Base-by-base conservation (phyloP, 2,329 filamentous ascomycete genomes). In the Furcasterigmium furcatum region DNA sequence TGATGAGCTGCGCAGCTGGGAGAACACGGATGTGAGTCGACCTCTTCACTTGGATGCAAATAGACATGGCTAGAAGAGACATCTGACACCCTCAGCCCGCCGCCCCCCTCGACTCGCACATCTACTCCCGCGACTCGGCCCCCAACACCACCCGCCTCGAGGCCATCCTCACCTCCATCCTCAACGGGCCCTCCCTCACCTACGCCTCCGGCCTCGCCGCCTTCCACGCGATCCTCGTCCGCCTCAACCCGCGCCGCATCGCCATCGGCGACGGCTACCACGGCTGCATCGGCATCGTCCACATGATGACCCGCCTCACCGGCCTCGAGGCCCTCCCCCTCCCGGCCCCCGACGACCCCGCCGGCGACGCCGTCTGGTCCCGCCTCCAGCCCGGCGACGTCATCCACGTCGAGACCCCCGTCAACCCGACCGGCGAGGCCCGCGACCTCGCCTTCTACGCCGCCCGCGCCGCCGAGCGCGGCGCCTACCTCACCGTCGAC, bases 251-350 rank as follows among this genome's bases (percentile, higher is more conserved):
- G 1, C 82, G 82, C 55, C 84, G 85, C 47, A 82, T 97, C 46
- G 86, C 90, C 54, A 90, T 97, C 53, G 84, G 84, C 30, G 83
- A 78, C 14, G 91, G 91, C 35, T 99, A 97, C 69, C 94, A 97
- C 70, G 94, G 94, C 56, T 95, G 89, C 67, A 90, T 96, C 65
- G 90, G 88, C 50, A 88, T 96, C 24, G 79, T 96, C 56, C 67
- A 67, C 25, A 69, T 97, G 45, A 76, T 95, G 53, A 67, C 77
- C 48, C 88, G 89, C 52, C 80, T 96, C 41, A 89, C 85, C 21
- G 86, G 87, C 1, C 79, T 95, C 21, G 67, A 85, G 61, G 78
- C 85, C 53, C 74, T 96, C 3, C 77, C 84, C 19, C 77, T 97
- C 13, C 79, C 86, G 56, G 88, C 82, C 58, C 79, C 86, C 57